phyloP scores from a whole-genome alignment of 148 eudicot species.

The Rhododendron simsii region DNA sequence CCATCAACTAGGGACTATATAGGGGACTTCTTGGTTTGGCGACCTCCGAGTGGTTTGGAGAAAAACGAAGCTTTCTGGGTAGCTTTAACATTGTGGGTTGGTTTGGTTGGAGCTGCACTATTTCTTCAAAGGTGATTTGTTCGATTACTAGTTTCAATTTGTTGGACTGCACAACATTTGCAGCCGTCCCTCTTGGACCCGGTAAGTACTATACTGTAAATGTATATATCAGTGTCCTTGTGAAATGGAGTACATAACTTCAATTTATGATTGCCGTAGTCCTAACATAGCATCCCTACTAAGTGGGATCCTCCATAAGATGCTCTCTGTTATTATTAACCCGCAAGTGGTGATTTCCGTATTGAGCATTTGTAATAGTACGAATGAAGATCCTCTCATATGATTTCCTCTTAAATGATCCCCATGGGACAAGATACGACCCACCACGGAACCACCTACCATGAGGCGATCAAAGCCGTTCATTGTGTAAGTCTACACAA shows the following conservation, averaged over 20 bases:
- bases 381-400: too few relatives aligned
- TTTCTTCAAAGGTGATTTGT: conserved; percentile 51
- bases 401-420: too few relatives aligned
- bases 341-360: too few relatives aligned
- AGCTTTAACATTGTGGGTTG: conserved; percentile 65
- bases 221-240: neutral
- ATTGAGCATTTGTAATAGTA: too few relatives aligned
- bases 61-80: conserved; percentile 77
- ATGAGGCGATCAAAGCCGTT: neutral
- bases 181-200: neutral
- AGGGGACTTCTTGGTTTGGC: conserved; percentile 78
- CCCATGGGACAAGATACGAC: too few relatives aligned
- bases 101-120: conserved; percentile 77
- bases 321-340: too few relatives aligned
- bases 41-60: conserved; percentile 66
- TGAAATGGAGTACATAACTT: neutral
- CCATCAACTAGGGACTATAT: conserved; percentile 59
- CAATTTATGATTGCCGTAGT: neutral
- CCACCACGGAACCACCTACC: too few relatives aligned
- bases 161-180: neutral
- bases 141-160: neutral
- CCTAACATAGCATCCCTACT: neutral
- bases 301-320: too few relatives aligned
- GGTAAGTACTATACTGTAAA: neutral
- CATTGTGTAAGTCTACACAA: neutral